These are phyloP conservation scores for Rhynchospora breviuscula DNA, from an alignment of 176 grass and related monocot genomes.

Conservation along the genomic window DNA sequence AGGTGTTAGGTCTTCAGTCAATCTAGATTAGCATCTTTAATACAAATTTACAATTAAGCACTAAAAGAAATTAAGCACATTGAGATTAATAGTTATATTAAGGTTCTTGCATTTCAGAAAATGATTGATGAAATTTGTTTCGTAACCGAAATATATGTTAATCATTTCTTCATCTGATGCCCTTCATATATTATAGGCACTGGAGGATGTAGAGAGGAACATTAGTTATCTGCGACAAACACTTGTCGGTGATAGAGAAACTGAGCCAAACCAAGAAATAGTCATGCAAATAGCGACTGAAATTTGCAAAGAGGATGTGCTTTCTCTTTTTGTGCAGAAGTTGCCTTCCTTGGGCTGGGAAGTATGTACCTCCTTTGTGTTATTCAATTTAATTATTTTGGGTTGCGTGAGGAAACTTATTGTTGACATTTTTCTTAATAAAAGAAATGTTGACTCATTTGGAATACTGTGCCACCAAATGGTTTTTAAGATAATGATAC, in stretches of 20 bases:
- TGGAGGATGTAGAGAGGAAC: conserved; percentile 90
- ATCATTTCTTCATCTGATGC: not conserved
- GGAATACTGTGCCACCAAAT: not conserved
- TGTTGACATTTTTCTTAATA: not conserved
- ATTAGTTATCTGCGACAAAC: conserved; percentile 56
- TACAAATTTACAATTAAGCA: not conserved
- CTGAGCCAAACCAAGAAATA: conserved; percentile 84
- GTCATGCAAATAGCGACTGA: conserved; percentile 77
- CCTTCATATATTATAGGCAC: conserved; percentile 44
- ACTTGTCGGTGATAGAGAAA: conserved; percentile 82
- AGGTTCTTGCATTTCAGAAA: not conserved
- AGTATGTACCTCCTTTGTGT: conserved; percentile 37
- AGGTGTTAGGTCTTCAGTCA: not conserved
- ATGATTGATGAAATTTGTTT: not conserved
- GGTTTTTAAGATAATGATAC: not conserved
- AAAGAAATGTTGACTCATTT: not conserved
- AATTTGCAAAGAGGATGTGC: conserved; percentile 80
- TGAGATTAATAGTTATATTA: not conserved
- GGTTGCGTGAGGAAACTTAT: not conserved
- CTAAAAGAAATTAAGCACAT: too few relatives aligned
- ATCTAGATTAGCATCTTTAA: not conserved
- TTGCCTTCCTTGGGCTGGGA: conserved; percentile 90
- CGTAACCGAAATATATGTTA: not conserved
- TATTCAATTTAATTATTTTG: conserved; percentile 3
- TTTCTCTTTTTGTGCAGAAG: conserved; percentile 86